These are phyloP conservation scores for Suhomyces bolitotheri DNA, from an alignment of 1,139 yeast species.

Conservation along the genomic window DNA sequence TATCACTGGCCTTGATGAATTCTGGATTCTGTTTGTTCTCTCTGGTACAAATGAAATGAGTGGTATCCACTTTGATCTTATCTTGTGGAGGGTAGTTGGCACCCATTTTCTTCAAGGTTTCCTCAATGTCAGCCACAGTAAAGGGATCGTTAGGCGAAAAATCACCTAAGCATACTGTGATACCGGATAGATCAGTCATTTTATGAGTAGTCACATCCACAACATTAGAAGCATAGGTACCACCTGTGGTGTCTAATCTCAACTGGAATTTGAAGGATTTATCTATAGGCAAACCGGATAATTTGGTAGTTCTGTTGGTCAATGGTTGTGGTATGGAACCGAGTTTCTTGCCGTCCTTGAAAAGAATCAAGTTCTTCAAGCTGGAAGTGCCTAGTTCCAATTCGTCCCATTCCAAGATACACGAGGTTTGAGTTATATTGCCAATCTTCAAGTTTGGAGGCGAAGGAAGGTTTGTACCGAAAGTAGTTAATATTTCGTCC, in stretches of 20 bases:
- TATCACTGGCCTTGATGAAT: conserved; percentile 75
- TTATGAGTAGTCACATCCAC: conserved; percentile 82
- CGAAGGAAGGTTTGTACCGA: conserved; percentile 73
- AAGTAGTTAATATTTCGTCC: conserved; percentile 67
- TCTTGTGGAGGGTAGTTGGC: conserved; percentile 73
- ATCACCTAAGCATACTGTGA: conserved; percentile 87
- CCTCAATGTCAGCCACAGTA: conserved; percentile 60
- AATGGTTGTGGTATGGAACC: conserved; percentile 87
- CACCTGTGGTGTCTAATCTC: conserved; percentile 85
- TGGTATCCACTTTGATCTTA: conserved; percentile 82
- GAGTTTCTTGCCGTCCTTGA: conserved; percentile 75
- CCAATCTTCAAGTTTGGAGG: conserved; percentile 69
- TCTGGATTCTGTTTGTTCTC: conserved; percentile 59
- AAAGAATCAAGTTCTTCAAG: conserved; percentile 73
- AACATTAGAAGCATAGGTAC: conserved; percentile 68
- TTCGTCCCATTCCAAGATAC: conserved; percentile 93
- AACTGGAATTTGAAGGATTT: conserved; percentile 78
- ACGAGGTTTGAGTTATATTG: conserved; percentile 90
- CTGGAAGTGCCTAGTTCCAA: conserved; percentile 81
- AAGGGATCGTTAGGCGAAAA: conserved; percentile 63
- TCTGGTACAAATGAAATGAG: conserved; percentile 84
- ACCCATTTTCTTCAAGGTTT: conserved; percentile 69
- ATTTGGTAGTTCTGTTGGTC: conserved; percentile 77
- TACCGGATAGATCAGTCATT: conserved; percentile 94
- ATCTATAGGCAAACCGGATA: conserved; percentile 90